Evolutionary conservation across 768 basidiomycete genomes (phyloP).

Genomic region (Pisolithus tinctorius): DNA sequence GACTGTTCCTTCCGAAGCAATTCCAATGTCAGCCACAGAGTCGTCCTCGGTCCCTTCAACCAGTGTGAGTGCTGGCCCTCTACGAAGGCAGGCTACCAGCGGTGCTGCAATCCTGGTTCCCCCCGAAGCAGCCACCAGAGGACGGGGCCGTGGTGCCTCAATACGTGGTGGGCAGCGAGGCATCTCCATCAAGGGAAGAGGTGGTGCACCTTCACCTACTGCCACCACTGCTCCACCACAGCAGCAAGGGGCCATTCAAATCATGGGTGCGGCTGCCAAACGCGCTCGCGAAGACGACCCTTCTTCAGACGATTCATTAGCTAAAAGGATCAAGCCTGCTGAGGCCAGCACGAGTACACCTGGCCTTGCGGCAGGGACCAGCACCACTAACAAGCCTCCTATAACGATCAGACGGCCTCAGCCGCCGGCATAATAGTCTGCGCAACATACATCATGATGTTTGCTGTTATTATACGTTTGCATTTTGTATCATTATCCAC

Average conservation of each 20-base stretch:
- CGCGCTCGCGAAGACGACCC: slow-evolving; percentile 54
- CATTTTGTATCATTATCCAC: slow-evolving; percentile 19
- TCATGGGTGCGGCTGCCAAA: slow-evolving; percentile 61
- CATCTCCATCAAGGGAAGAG: slow-evolving; percentile 22
- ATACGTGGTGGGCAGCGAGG: slow-evolving; percentile 22
- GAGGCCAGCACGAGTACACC: slow-evolving; percentile 1
- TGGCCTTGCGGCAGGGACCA: slow-evolving; percentile 7
- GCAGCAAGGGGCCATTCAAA: slow-evolving; percentile 41
- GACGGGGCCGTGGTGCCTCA: slow-evolving; percentile 27
- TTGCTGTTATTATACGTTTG: neutral
- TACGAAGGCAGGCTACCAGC: slow-evolving; percentile 12
- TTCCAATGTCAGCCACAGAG: neutral
- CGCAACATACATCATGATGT: neutral
- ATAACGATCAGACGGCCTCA: slow-evolving; percentile 28
- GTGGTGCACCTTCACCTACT: slow-evolving; percentile 19
- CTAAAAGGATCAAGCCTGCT: slow-evolving; percentile 61
- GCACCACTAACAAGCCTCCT: slow-evolving; percentile 23
- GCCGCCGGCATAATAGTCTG: slow-evolving; percentile 6
- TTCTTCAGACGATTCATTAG: slow-evolving; percentile 48
- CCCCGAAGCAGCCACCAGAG: slow-evolving; percentile 19
- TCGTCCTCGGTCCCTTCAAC: neutral
- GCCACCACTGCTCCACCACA: slow-evolving; percentile 23
- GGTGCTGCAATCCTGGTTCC: slow-evolving; percentile 22
- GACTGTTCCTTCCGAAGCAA: slow-evolving; percentile 1
- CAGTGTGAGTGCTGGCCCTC: neutral